phyloP scores from a whole-genome alignment of 2,329 filamentous ascomycete species.

The Hortaea werneckii region DNA sequence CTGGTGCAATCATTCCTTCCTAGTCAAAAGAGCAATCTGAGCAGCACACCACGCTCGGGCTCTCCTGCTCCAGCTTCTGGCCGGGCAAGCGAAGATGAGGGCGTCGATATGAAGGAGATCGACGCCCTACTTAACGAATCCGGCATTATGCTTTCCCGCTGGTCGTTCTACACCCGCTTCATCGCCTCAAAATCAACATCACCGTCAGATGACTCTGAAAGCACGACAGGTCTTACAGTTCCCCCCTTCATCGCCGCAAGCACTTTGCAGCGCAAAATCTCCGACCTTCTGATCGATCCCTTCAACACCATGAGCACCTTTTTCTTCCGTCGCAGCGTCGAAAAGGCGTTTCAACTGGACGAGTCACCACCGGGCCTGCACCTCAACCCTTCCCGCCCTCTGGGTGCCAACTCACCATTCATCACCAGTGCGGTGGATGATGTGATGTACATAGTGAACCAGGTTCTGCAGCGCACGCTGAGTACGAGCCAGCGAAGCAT shows the following conservation, averaged over 20 bases:
- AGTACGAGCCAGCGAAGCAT: constrained; percentile 76
- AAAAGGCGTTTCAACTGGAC: constrained; percentile 95
- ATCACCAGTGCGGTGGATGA: constrained; percentile 95
- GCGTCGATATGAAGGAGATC: constrained; percentile 93
- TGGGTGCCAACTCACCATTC: constrained; percentile 72
- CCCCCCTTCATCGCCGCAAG: constrained; percentile 71
- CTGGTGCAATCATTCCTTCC: constrained; percentile 62
- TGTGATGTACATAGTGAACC: constrained; percentile 98
- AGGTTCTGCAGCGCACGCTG: constrained; percentile 75
- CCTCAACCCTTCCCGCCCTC: constrained; percentile 59
- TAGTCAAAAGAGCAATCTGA: constrained; percentile 41
- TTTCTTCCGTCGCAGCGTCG: constrained; percentile 90
- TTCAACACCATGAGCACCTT: constrained; percentile 93
- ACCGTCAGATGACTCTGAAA: constrained; percentile 9
- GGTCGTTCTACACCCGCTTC: constrained; percentile 87
- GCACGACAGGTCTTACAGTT: constrained; percentile 51
- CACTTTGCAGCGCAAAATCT: constrained; percentile 68
- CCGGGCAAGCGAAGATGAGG: constrained; percentile 72
- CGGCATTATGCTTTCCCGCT: constrained; percentile 81
- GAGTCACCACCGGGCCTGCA: constrained; percentile 74
- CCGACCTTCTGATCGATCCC: constrained; percentile 60
- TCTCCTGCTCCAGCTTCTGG: constrained; percentile 58
- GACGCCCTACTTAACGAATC: constrained; percentile 81
- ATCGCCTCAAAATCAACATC: constrained; percentile 68
- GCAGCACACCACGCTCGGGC: constrained; percentile 43